phyloP scores from a whole-genome alignment of 2,329 filamentous ascomycete species.

The Remersonia thermophila region DNA sequence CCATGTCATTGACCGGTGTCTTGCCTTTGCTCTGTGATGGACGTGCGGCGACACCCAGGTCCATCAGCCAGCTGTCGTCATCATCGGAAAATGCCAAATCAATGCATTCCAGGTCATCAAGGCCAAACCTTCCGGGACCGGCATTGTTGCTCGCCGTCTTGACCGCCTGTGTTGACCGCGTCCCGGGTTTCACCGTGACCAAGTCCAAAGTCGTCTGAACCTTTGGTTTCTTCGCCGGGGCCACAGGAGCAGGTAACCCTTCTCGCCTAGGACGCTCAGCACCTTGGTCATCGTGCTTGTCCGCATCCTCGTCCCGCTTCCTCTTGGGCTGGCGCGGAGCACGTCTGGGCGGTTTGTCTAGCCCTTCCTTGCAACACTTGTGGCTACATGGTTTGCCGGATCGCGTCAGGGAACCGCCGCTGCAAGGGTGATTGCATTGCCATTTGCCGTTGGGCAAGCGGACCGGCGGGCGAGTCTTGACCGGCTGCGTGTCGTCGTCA shows the following conservation, averaged over 20 bases:
- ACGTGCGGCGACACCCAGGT: no score
- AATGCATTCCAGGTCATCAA: constrained; percentile 4
- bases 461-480: constrained; percentile 33
- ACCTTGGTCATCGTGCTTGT: constrained; percentile 12
- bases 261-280: not conserved
- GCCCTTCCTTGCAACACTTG: constrained; percentile 57
- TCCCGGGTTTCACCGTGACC: not conserved
- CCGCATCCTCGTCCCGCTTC: constrained; percentile 13
- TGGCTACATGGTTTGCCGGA: constrained; percentile 49
- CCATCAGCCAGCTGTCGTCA: not conserved
- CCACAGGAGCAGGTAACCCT: not conserved
- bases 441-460: constrained; percentile 59
- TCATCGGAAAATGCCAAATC: constrained; percentile 3
- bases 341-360: constrained; percentile 46
- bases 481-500: not conserved
- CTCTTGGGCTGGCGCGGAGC: constrained; percentile 11
- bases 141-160: no score
- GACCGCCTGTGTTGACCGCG: not conserved
- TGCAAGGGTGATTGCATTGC: constrained; percentile 59
- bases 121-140: not conserved
- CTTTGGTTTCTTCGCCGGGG: not conserved
- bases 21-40: no score
- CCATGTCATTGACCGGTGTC: no score
- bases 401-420: constrained; percentile 25
- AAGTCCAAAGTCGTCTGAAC: not conserved